Evolutionary conservation across 2,329 filamentous ascomycete genomes (phyloP), one percentile per base, ranked within the genome.

Genomic region (Cryphonectria parasitica): DNA sequence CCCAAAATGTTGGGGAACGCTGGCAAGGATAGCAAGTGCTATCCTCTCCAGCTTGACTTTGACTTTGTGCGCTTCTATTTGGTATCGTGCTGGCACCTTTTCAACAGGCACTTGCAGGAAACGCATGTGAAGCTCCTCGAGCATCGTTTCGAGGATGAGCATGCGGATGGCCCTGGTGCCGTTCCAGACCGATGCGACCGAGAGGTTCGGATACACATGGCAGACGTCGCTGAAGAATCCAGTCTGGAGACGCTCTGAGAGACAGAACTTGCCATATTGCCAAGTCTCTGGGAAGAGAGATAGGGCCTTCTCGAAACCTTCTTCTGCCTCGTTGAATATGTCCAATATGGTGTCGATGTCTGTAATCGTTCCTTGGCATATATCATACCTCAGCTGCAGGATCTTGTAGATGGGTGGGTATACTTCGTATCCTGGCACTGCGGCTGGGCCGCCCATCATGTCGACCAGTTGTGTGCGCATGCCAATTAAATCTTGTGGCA

Each of bases 1-100:
- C 43, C 84, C 84, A 60, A 86, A 83, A 73, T 86, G 82, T 74
- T 86, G 84, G 0, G 85, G 85, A 1, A 86, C 80, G 66, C 81
- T 85, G 61, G 84, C 83, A 56, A 82, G 77, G 63, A 86, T 81
- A 39, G 81, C 81, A 60, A 81, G 77, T 67, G 81, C 78, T 36
- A 86, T 77, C 65, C 78, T 78, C 66, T 80, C 77, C 41, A 86
- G 77, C 68, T 81, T 80, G 4, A 78, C 77, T 70, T 78, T 82
- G 28, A 82, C 79, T 25, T 82, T 76, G 39, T 78, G 78, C 65
- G 79, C 75, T 41, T 79, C 79, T 31, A 82, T 72, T 74, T 75
- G 72, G 45, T 72, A 58, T 22, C 68, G 70, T n/a, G 39, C 45
- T 34, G 68, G 70, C 3, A 72, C 68, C 31, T 64, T 34, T 15